Base-by-base conservation (phyloP, 345 rosid species). In the Firmiana major region DNA sequence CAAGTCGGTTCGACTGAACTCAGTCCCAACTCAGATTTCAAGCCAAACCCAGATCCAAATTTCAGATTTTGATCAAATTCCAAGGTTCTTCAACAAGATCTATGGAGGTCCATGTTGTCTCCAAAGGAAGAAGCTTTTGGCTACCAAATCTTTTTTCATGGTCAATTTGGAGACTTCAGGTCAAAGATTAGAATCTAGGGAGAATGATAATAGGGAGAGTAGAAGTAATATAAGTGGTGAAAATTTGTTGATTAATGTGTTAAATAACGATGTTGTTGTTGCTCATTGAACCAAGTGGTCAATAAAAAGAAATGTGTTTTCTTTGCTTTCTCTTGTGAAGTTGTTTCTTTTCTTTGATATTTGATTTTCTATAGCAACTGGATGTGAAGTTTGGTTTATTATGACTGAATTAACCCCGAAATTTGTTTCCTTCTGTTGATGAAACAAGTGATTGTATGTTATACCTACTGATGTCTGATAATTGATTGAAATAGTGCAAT, bases 61-160 rank as follows among this genome's bases (percentile, higher is more conserved):
- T 60, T 79, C 78, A 45, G 71, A 62, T 67, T 26, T 72, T 26
- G 90, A 88, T 1, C 82, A 81, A 80, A 49, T 82, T 42, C 92
- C 94, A 0, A 43, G 75, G 51, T 79, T 88, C 49, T 65, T 82
- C 66, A 54, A 55, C 69, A 85, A 79, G 84, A 76, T 81, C 79
- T 80, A 77, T 7, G 83, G 65, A 7, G 79, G 90, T 67, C 86
- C 89, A 21, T 77, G n/a, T 59, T 67, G 82, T 66, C 76, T 88
- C 65, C 77, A 75, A 60, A 82, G 92, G 82, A 90, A 90, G 83
- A 86, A 84, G 84, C 84, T 90, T 16, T 71, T 82, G 10, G 88
- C 90, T 5, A 72, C 86, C 42, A 90, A 86, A 85, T 83, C 87
- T 72, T 76, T 83, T 0, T 53, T 75, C 75, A 78, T 79, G 63